Evolutionary conservation across 805 yeast species (phyloP).

Genomic region (Suhomyces emberorum): DNA sequence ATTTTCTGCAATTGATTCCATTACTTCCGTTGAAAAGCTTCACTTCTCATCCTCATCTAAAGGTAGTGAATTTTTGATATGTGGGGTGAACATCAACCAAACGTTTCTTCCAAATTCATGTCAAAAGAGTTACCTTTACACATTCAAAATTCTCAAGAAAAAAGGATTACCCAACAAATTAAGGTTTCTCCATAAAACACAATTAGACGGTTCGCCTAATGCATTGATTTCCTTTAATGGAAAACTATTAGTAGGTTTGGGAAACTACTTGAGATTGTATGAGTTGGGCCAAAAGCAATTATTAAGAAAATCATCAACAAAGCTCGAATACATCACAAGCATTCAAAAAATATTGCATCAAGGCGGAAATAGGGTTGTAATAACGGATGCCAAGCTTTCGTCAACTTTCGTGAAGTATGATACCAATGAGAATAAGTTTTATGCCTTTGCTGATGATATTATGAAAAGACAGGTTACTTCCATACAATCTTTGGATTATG

Average conservation of each 20-base stretch:
- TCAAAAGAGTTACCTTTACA: constrained; percentile 28
- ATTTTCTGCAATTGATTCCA: constrained; percentile 41
- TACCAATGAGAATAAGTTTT: constrained; percentile 44
- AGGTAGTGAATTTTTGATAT: constrained; percentile 37
- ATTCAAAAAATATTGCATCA: constrained; percentile 53
- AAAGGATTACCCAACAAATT: constrained; percentile 20
- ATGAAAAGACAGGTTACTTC: constrained; percentile 65
- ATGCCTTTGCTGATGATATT: constrained; percentile 67
- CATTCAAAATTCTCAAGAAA: constrained; percentile 31
- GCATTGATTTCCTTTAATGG: constrained; percentile 55
- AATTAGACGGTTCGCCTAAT: constrained; percentile 44
- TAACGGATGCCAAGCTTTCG: constrained; percentile 72
- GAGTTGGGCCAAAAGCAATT: constrained; percentile 80
- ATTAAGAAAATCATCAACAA: constrained; percentile 57
- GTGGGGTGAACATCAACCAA: constrained; percentile 40
- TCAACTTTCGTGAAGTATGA: constrained; percentile 56
- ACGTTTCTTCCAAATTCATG: constrained; percentile 24
- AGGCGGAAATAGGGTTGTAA: constrained; percentile 54
- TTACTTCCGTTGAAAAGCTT: constrained; percentile 35
- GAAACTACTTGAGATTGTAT: constrained; percentile 52
- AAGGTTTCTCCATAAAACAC: constrained; percentile 57
- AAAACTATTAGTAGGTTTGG: constrained; percentile 56
- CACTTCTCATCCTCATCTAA: constrained; percentile 22
- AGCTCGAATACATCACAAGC: constrained; percentile 40
- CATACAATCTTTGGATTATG: constrained; percentile 60